phyloP scores from a whole-genome alignment of 306 rosid species.

The Ammopiptanthus mongolicus region DNA sequence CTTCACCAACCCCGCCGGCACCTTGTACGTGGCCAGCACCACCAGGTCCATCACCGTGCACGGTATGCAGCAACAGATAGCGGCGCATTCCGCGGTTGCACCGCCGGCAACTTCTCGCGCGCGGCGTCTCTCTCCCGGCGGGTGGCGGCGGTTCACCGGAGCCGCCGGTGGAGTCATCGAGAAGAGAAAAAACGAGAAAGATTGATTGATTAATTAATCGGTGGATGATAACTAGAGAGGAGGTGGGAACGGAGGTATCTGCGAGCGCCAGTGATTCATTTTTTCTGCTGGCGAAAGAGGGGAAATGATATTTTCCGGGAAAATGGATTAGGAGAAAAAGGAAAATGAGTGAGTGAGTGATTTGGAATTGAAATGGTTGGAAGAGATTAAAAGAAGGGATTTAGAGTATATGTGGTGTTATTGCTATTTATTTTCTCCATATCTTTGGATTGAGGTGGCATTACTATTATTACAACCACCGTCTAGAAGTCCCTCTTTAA shows the following conservation, averaged over 20 bases:
- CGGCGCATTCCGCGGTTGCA: slow-evolving; percentile 72
- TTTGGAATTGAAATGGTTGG: background rate
- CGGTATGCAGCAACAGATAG: slow-evolving; percentile 71
- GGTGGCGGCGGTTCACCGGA: background rate
- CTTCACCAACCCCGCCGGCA: slow-evolving; percentile 53
- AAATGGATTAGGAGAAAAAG: background rate
- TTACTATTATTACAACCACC: background rate
- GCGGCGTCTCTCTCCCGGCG: background rate
- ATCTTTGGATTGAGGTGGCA: background rate
- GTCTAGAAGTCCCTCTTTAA: too few species aligned
- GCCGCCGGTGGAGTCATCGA: slow-evolving; percentile 32
- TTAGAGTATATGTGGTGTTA: background rate
- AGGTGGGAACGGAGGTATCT: background rate
- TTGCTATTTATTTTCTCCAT: background rate
- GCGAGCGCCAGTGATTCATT: slow-evolving; percentile 18
- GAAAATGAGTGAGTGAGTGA: too few species aligned
- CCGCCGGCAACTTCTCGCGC: slow-evolving; percentile 60
- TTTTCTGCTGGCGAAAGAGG: background rate
- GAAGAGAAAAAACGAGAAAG: too few species aligned
- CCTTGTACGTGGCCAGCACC: slow-evolving; percentile 46
- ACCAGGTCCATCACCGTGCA: slow-evolving; percentile 56
- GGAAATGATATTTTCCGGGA: background rate
- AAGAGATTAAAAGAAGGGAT: slow-evolving; percentile 18
- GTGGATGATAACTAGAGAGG: background rate
- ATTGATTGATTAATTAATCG: too few species aligned